A percentile compares a stretch with the other conserved stretches of the same genome.
phyloP scores from a whole-genome alignment of 371 early-diverging fungal genomes.

The Lichtheimia hyalospora region DNA sequence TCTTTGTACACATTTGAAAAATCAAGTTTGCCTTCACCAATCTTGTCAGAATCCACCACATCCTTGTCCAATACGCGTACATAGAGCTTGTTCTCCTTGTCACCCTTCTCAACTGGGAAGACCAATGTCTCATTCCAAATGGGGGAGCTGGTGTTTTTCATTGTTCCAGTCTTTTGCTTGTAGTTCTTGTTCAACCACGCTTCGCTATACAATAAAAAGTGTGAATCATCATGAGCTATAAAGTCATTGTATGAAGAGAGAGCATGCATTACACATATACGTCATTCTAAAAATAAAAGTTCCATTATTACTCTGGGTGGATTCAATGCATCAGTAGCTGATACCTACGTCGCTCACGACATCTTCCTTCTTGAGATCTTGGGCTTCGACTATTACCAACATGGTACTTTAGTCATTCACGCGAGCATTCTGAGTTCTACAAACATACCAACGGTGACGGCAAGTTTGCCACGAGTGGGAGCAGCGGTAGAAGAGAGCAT shows the following conservation, averaged over 20 bases:
- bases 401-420: no score
- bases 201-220: slow-evolving; percentile 1
- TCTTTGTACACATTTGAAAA: slow-evolving; percentile 20
- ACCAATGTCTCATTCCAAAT: slow-evolving; percentile 20
- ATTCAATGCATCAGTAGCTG: background rate
- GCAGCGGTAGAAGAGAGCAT: background rate
- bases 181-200: slow-evolving; percentile 19
- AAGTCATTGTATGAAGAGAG: background rate
- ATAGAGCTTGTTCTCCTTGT: slow-evolving; percentile 26
- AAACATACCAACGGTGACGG: background rate
- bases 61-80: slow-evolving; percentile 40
- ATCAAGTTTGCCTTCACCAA: slow-evolving; percentile 38
- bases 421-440: no score
- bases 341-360: slow-evolving; percentile 10
- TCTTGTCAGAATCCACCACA: slow-evolving; percentile 32
- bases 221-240: background rate
- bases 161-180: slow-evolving; percentile 13
- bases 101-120: slow-evolving; percentile 16
- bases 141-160: slow-evolving; percentile 11
- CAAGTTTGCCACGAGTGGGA: background rate
- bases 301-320: background rate
- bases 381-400: slow-evolving; percentile 9
- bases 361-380: slow-evolving; percentile 18
- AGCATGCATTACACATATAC: slow-evolving; percentile 8
- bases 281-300: slow-evolving; percentile 11